Percentiles rank a stretch among this genome's conserved stretches.
Conservation (phyloP, 805 yeast genomes). For the Metschnikowia santaceciliae region DNA sequence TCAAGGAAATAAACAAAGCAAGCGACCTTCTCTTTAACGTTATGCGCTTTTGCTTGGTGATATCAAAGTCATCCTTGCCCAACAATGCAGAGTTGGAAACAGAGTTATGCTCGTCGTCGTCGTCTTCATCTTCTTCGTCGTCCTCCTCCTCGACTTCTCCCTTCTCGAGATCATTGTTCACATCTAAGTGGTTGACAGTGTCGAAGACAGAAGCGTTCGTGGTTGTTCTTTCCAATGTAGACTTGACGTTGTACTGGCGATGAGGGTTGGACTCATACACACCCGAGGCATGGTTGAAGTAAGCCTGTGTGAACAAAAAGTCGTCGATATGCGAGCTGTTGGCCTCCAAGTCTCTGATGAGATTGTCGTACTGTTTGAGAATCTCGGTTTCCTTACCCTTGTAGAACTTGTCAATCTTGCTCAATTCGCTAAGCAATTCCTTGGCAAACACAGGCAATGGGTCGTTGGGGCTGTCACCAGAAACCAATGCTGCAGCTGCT, state of each 20-base stretch:
- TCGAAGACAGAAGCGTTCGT: constrained; percentile 27
- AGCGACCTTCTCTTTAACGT: constrained; percentile 65
- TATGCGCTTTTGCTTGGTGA: constrained; percentile 41
- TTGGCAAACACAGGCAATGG: constrained; percentile 44
- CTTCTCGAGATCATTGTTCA: constrained; percentile 25
- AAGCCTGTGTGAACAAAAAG: constrained; percentile 24
- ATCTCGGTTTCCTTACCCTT: constrained; percentile 43
- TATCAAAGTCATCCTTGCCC: constrained; percentile 25
- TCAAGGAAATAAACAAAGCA: constrained; percentile 64
- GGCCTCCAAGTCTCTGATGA: constrained; percentile 44
- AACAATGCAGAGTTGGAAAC: constrained; percentile 22
- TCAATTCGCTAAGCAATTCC: constrained; percentile 45
- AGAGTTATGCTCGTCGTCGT: constrained; percentile 17
- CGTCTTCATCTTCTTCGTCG: constrained; percentile 28
- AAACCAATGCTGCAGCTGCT: constrained; percentile 10
- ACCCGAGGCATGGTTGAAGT: constrained; percentile 10
- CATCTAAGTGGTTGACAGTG: constrained; percentile 23
- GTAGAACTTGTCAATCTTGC: constrained; percentile 52
- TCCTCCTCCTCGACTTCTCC: constrained; percentile 29
- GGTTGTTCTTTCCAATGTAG: constrained; percentile 21
- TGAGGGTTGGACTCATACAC: constrained; percentile 15
- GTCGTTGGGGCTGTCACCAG: constrained; percentile 14
- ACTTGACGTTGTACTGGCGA: constrained; percentile 18
- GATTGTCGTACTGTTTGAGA: constrained; percentile 41
- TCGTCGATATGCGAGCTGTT: constrained; percentile 26